Evolutionary conservation across 192 early-diverging fungal genomes (phyloP).

Genomic region (Umbelopsis ramanniana): DNA sequence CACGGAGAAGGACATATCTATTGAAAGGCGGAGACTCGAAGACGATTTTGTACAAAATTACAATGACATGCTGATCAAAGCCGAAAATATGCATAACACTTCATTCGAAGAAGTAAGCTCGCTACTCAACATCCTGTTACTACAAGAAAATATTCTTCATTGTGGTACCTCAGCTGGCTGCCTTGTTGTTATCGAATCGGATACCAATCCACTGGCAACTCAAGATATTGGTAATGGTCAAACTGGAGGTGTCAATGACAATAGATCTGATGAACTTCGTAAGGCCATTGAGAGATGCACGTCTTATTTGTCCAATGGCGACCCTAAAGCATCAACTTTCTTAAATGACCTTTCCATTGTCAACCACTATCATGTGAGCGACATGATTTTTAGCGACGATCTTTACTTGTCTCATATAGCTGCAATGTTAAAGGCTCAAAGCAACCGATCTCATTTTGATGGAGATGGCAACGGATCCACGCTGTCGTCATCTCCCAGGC

Average conservation of each 20-base stretch:
- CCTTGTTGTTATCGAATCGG: constrained; percentile 27
- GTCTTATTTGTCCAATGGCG: constrained; percentile 26
- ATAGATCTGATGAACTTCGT: constrained; percentile 22
- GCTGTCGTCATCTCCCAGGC: constrained; percentile 9
- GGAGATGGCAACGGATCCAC: background rate
- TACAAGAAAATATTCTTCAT: constrained; percentile 44
- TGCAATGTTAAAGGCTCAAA: constrained; percentile 42
- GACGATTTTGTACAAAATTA: constrained; percentile 43
- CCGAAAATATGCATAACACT: constrained; percentile 26
- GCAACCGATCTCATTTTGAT: background rate
- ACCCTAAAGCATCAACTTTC: constrained; percentile 35
- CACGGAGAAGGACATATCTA: constrained; percentile 39
- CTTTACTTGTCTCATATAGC: constrained; percentile 54
- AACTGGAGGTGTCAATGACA: background rate
- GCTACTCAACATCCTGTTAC: constrained; percentile 36
- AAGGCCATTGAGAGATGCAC: constrained; percentile 28
- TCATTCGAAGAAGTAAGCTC: constrained; percentile 42
- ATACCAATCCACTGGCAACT: constrained; percentile 1
- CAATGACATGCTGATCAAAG: constrained; percentile 28
- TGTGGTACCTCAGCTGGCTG: constrained; percentile 44
- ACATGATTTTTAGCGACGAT: constrained; percentile 45
- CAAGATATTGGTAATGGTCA: background rate
- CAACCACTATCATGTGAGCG: constrained; percentile 31
- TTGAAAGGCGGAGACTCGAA: constrained; percentile 39
- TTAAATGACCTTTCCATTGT: constrained; percentile 47